Base-by-base conservation (phyloP, 2,329 filamentous ascomycete species). In the Aspergillus sp. region DNA sequence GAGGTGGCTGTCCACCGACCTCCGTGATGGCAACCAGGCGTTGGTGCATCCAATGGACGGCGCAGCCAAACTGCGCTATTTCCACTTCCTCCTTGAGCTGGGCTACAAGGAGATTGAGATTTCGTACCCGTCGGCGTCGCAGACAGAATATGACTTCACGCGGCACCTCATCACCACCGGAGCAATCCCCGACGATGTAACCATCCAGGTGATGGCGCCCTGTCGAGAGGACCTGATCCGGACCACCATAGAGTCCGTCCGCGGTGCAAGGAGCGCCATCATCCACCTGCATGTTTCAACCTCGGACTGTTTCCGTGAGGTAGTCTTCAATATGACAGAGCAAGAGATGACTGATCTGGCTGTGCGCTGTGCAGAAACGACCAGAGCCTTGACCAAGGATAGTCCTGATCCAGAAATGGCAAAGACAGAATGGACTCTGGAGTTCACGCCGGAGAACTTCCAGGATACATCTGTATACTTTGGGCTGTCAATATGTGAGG, bases 51-150 rank as follows among this genome's bases (percentile, higher is more conserved):
- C 39, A 12, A 91, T 70, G 91, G 91, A 30, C 9, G 26, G 26
- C 65, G 91, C 96, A 47, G 92, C 97, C 81, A 98, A 98, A 79
- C 95, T 89, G 86, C 82, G 83, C 60, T 98, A 93, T 82, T 98
- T 98, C 82, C 87, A 93, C 77, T 95, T 96, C 91, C 85, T 98
- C 54, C 86, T 89, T 68, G 87, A 93, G 60, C 83, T 97, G 49
- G 93, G 93, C 66, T 98, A 96, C 83, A 98, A 97, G 78, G 93
- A 98, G 78, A 97, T 98, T 64, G 93, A 98, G 74, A 89, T 97
- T 18, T 95, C 93, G 4, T 98, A 96, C 77, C 93, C 93, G 48
- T 96, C 92, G 0, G 92, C 93, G 12, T 96, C 92, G 32, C 89
- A 96, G 72, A 96, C 90, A 68, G 93, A 98, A 78, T 98, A 93